Conservation (phyloP, 2,329 filamentous ascomycete species). For the Cryphonectria parasitica region DNA sequence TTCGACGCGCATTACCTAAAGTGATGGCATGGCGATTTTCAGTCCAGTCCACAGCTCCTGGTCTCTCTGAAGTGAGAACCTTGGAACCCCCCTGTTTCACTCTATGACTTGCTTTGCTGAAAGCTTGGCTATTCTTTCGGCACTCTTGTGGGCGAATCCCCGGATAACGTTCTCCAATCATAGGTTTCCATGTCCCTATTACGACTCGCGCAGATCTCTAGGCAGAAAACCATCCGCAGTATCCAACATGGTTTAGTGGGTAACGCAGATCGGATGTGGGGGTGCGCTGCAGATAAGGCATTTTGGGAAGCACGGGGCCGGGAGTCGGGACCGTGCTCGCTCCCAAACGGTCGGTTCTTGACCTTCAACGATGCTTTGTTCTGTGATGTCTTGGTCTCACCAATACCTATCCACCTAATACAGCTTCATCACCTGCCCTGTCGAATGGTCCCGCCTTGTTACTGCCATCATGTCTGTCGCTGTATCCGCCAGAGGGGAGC, state of each 20-base stretch:
- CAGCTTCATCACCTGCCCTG: not conserved
- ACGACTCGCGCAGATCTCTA: not conserved
- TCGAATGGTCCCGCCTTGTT: not conserved
- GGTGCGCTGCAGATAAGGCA: conserved; percentile 5
- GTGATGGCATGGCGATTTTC: not conserved
- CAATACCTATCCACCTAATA: not conserved
- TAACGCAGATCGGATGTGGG: not conserved
- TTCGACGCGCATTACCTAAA: not conserved
- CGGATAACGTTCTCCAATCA: conserved; percentile 4
- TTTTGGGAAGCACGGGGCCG: not conserved
- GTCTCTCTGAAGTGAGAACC: too few relatives aligned
- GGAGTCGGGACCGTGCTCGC: not conserved
- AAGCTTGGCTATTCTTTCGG: not conserved
- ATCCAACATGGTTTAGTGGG: not conserved
- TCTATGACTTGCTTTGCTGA: too few relatives aligned
- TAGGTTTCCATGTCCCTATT: not conserved
- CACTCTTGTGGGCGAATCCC: not conserved
- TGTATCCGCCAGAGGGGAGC: conserved; percentile 9
- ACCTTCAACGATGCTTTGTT: not conserved
- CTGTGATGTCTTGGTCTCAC: not conserved
- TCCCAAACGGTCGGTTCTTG: not conserved
- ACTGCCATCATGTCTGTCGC: conserved; percentile 20
- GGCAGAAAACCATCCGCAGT: not conserved
- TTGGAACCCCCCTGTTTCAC: too few relatives aligned
- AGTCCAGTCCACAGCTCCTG: not conserved